These are phyloP conservation scores for Echinosophora koreensis DNA, from an alignment of 306 rosid species.

Conservation along the genomic window DNA sequence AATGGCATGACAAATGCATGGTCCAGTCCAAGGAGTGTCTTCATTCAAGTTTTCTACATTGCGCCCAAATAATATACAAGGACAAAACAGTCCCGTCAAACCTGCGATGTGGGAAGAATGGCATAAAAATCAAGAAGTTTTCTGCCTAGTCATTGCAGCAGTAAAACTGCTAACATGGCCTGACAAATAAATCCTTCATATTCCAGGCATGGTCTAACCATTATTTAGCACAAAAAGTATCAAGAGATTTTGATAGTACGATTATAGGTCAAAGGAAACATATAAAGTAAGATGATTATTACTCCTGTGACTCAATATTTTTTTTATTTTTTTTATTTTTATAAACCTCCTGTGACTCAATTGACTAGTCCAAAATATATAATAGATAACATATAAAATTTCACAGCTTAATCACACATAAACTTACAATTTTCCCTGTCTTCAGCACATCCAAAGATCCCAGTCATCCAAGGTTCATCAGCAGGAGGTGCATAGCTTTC, in stretches of 20 bases:
- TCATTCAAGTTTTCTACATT: constrained; percentile 66
- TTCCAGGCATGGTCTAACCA: constrained; percentile 18
- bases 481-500: constrained; percentile 81
- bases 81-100: constrained; percentile 76
- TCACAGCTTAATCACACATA: constrained; percentile 8
- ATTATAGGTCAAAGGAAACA: constrained; percentile 36
- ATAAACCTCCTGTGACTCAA: neutral
- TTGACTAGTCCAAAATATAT: constrained; percentile 15
- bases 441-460: constrained; percentile 72
- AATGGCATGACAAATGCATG: constrained; percentile 74
- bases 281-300: neutral
- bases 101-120: constrained; percentile 53
- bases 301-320: neutral
- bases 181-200: constrained; percentile 1
- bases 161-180: constrained; percentile 9
- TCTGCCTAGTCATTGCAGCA: constrained; percentile 30
- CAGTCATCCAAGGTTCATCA: constrained; percentile 80
- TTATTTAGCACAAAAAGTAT: constrained; percentile 28
- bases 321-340: too few species aligned
- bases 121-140: constrained; percentile 10
- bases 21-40: constrained; percentile 69
- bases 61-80: constrained; percentile 76
- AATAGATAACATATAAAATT: constrained; percentile 23
- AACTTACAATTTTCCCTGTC: constrained; percentile 70
- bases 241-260: neutral